Conservation (phyloP, 306 rosid species). For the Quercus agrifolia region DNA sequence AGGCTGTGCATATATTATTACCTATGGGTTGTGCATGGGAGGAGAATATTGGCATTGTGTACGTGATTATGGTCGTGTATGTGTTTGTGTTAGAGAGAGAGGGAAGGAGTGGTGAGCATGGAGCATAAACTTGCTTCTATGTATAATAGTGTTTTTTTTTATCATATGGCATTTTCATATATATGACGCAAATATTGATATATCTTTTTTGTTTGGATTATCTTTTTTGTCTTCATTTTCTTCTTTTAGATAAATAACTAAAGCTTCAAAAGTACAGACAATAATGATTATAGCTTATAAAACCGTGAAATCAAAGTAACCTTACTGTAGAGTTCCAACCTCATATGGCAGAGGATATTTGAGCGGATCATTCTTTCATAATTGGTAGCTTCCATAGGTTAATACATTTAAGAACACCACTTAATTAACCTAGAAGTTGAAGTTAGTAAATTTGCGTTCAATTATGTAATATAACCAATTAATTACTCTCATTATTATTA, state of each 20-base stretch:
- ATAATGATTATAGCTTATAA: not conserved
- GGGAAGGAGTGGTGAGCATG: not conserved
- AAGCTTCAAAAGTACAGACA: not conserved
- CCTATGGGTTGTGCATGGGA: not conserved
- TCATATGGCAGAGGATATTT: not conserved
- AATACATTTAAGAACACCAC: too few relatives aligned
- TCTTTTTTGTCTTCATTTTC: too few relatives aligned
- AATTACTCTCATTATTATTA: too few relatives aligned
- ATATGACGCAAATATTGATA: too few relatives aligned
- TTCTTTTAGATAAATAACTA: not conserved
- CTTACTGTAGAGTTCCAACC: not conserved
- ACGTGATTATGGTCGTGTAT: not conserved
- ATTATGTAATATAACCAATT: too few relatives aligned
- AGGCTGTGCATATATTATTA: not conserved
- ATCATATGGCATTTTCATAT: not conserved
- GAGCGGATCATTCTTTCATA: not conserved
- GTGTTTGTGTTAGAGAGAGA: not conserved
- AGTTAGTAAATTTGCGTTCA: too few relatives aligned
- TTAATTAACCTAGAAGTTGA: too few relatives aligned
- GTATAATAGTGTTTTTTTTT: not conserved
- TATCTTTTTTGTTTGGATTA: not conserved
- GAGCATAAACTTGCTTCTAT: not conserved
- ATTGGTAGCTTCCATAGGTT: too few relatives aligned
- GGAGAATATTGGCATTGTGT: not conserved
- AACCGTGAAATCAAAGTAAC: not conserved